These are phyloP conservation scores for Podospora fimiseda DNA, from an alignment of 495 filamentous ascomycete species.

Conservation along the genomic window DNA sequence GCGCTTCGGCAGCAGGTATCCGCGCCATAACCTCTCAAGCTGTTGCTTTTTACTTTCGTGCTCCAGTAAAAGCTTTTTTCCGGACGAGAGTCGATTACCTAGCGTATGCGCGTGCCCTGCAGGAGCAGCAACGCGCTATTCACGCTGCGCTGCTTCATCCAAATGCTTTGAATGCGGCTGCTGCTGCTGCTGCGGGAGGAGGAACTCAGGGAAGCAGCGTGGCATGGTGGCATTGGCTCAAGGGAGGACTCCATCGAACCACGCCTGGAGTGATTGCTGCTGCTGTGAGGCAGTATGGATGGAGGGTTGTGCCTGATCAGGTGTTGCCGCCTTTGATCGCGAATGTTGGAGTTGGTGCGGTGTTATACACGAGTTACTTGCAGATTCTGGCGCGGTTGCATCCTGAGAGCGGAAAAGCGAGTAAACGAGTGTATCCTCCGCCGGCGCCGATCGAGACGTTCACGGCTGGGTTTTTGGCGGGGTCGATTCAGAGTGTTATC, in stretches of 20 bases:
- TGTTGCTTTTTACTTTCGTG: slow-evolving; percentile 82
- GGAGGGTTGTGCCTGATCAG: slow-evolving; percentile 83
- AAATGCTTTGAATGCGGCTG: too few species aligned
- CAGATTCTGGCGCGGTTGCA: slow-evolving; percentile 69
- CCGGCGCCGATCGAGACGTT: slow-evolving; percentile 61
- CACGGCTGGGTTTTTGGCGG: slow-evolving; percentile 69
- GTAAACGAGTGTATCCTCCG: slow-evolving; percentile 70
- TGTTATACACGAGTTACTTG: slow-evolving; percentile 84
- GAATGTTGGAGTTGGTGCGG: slow-evolving; percentile 77
- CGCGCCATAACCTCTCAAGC: slow-evolving; percentile 72
- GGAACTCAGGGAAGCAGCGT: too few species aligned
- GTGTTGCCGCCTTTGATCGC: slow-evolving; percentile 79
- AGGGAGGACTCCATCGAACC: slow-evolving; percentile 59
- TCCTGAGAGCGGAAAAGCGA: slow-evolving; percentile 59
- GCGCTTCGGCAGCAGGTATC: slow-evolving; percentile 66
- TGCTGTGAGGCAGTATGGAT: slow-evolving; percentile 72
- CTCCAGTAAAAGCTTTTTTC: slow-evolving; percentile 86
- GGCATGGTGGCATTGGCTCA: slow-evolving; percentile 33
- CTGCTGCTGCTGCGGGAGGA: not conserved
- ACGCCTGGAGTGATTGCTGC: slow-evolving; percentile 74
- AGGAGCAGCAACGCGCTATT: slow-evolving; percentile 23
- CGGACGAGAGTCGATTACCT: slow-evolving; percentile 77
- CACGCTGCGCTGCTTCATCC: not conserved
- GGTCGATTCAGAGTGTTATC: slow-evolving; percentile 68
- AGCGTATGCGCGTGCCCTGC: slow-evolving; percentile 41